Base-by-base conservation (phyloP, 2,329 filamentous ascomycete genomes). In the Arthrobotrys pseudoclavata region DNA sequence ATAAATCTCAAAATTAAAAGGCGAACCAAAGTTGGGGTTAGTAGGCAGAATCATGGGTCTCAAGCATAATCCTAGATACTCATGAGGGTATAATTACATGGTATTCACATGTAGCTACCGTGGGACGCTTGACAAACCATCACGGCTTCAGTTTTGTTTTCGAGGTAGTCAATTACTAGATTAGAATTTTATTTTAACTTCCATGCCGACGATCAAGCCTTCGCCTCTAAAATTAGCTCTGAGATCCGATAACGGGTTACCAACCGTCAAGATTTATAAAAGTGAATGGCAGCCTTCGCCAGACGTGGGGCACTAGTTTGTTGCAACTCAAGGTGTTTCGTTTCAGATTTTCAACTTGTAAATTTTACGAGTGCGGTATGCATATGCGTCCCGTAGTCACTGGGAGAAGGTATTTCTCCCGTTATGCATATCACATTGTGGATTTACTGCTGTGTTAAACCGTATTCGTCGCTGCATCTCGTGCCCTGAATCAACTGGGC, bases 261-360 rank as follows among this genome's bases (percentile, higher is more conserved):
- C 70, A 68, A 68, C 37, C 29, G 22, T 57, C n/a, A 34, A 57
- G 5, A 6, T 34, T 57, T 57, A n/a, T 57, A 37, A 42, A 60
- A 42, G 4, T 26, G 12, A 42, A 42, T 29, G 24, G 50, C 50
- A 53, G 24, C 50, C 50, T 53, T 53, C 50, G 15, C 24, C 20
- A 42, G 37, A 29, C 37, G 26, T 18, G 18, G 31, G 13, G 3
- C 15, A 18, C 37, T 45, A n/a, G 29, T 24, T 18, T 47, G 66
- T 76, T 64, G 71, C 71, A 71, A 50, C 47, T 71, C 57, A 12
- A 22, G 18, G 15, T 42, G 71, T 76, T 76, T 69, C 64, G 71
- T 76, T 76, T 76, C 64, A 69, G 64, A 69, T 64, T 50, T n/a
- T 31, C 55, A 76, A 60, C 18, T 64, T 42, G 60, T 48, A 66